phyloP scores from a whole-genome alignment of 768 basidiomycete species.

The Cubamyces lactineus region DNA sequence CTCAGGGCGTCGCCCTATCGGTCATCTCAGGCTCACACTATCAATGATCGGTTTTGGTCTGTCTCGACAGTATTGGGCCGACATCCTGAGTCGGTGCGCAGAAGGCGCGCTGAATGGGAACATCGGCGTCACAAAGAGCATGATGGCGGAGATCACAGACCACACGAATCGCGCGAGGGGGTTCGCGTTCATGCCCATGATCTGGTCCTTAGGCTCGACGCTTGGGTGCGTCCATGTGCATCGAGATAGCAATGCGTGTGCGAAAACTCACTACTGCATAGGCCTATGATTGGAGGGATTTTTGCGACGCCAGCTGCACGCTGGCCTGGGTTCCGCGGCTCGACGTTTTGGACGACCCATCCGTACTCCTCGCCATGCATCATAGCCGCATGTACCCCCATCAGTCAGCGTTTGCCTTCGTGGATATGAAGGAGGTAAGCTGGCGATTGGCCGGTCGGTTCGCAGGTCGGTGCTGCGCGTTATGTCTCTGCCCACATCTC shows the following conservation, averaged over 20 bases:
- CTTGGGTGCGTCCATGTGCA: conserved; percentile 29
- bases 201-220: conserved; percentile 30
- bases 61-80: conserved; percentile 31
- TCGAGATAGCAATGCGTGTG: conserved; percentile 37
- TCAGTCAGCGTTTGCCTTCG: conserved; percentile 24
- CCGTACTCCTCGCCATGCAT: conserved; percentile 50
- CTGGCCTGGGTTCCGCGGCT: conserved; percentile 53
- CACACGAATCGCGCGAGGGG: conserved; percentile 33
- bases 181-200: conserved; percentile 32
- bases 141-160: conserved; percentile 40
- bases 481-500: background rate
- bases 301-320: conserved; percentile 58
- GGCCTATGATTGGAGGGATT: conserved; percentile 63
- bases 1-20: conserved; percentile 97
- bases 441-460: background rate
- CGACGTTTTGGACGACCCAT: conserved; percentile 52
- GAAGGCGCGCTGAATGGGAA: conserved; percentile 42
- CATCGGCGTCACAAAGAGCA: conserved; percentile 51
- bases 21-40: conserved; percentile 44
- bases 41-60: conserved; percentile 38
- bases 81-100: conserved; percentile 30
- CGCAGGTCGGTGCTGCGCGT: too few relatives aligned
- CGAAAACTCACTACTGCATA: conserved; percentile 47
- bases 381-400: conserved; percentile 27
- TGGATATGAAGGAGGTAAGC: conserved; percentile 34